A percentile compares a stretch with the other conserved stretches of the same genome.
Evolutionary conservation across 2,329 filamentous ascomycete species (phyloP).

Genomic region (Colletotrichum theobromicola): DNA sequence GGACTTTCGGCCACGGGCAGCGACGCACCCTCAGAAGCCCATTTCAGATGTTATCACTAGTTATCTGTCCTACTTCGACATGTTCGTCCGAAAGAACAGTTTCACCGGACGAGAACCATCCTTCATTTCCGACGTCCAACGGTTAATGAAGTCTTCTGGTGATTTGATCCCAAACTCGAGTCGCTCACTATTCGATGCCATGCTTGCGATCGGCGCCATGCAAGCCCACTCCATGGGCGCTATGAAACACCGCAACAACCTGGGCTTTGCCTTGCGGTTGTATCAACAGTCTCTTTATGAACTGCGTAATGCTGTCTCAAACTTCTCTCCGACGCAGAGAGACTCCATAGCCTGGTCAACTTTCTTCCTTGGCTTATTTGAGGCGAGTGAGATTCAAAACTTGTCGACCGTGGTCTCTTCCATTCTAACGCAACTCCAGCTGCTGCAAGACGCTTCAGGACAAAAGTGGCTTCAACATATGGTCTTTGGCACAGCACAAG

Average conservation of each 20-base stretch:
- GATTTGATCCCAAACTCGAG: not conserved
- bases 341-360: constrained; percentile 35
- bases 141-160: constrained; percentile 20
- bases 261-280: constrained; percentile 23
- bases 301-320: constrained; percentile 22
- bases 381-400: constrained; percentile 25
- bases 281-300: constrained; percentile 31
- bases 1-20: not conserved
- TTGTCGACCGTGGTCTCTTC: not conserved
- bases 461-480: constrained; percentile 39
- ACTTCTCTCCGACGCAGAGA: not conserved
- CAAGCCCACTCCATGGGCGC: constrained; percentile 24
- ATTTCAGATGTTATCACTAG: constrained; percentile 13
- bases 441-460: constrained; percentile 35
- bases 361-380: constrained; percentile 36
- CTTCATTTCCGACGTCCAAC: constrained; percentile 25
- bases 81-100: constrained; percentile 31
- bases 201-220: constrained; percentile 35
- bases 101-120: constrained; percentile 24
- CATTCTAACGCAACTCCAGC: constrained; percentile 23
- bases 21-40: not conserved
- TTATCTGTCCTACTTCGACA: constrained; percentile 34
- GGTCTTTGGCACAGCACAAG: constrained; percentile 36
- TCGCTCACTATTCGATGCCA: constrained; percentile 28
- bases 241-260: not conserved